Evolutionary conservation across 179 eudicot species (phyloP).

Genomic region (Drosera spatulata): DNA sequence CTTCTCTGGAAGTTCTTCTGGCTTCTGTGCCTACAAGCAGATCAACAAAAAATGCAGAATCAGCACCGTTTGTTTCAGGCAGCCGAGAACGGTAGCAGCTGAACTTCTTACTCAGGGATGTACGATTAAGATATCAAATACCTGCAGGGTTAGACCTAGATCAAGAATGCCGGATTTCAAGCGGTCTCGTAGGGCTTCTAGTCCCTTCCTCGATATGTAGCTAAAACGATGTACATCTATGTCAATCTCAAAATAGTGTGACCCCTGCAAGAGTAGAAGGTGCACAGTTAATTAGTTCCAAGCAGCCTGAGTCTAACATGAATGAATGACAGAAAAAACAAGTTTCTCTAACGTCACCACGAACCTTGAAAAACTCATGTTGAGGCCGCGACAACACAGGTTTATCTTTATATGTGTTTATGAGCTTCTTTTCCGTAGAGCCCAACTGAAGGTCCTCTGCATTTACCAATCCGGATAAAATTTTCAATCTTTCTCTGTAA

Average conservation of each 20-base stretch:
- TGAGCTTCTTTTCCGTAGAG: constrained; percentile 40
- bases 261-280: constrained; percentile 20
- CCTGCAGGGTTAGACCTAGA: constrained; percentile 47
- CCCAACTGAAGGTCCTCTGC: constrained; percentile 40
- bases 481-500: constrained; percentile 36
- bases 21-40: constrained; percentile 29
- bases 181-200: constrained; percentile 36
- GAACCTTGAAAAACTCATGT: constrained; percentile 38
- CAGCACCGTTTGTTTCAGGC: background rate
- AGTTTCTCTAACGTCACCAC: too few relatives aligned
- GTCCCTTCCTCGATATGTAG: constrained; percentile 35
- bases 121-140: background rate
- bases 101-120: background rate
- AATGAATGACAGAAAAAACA: too few relatives aligned
- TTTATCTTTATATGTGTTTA: constrained; percentile 39
- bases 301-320: too few relatives aligned
- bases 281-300: background rate
- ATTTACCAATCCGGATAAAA: constrained; percentile 29
- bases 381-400: constrained; percentile 42
- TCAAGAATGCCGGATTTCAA: constrained; percentile 31
- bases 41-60: background rate
- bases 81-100: background rate
- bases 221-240: constrained; percentile 49
- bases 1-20: constrained; percentile 42
- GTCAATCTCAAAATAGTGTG: constrained; percentile 42